Conservation (phyloP, 768 basidiomycete species). For the Strobilomyces confusus region DNA sequence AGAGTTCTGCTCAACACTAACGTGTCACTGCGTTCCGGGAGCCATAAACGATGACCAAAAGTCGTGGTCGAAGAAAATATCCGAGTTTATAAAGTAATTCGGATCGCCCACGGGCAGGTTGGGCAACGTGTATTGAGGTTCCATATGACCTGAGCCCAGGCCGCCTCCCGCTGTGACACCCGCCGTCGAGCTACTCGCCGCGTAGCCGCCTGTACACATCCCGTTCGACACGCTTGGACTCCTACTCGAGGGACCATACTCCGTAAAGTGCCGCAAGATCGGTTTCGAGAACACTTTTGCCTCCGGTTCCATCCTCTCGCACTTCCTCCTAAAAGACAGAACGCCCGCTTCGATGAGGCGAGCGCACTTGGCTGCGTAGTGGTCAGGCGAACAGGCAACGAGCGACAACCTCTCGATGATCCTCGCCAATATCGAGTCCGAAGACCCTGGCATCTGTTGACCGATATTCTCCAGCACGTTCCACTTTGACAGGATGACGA, state of each 20-base stretch:
- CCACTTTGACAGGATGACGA: slow-evolving; percentile 42
- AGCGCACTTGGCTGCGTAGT: slow-evolving; percentile 40
- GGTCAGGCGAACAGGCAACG: slow-evolving; percentile 37
- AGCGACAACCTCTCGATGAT: slow-evolving; percentile 33
- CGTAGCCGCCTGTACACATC: slow-evolving; percentile 11
- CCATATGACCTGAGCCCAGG: slow-evolving; percentile 3
- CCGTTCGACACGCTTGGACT: slow-evolving; percentile 18
- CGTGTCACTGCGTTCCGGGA: slow-evolving; percentile 9
- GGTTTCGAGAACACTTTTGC: slow-evolving; percentile 17
- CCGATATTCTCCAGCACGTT: slow-evolving; percentile 33
- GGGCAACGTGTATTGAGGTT: slow-evolving; percentile 20
- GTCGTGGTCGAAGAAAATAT: slow-evolving; percentile 39
- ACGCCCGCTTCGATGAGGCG: slow-evolving; percentile 36
- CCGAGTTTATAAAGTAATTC: slow-evolving; percentile 32
- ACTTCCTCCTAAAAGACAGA: slow-evolving; percentile 28
- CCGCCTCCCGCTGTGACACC: background rate
- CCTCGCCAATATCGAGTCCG: slow-evolving; percentile 34
- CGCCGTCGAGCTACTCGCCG: slow-evolving; percentile 3
- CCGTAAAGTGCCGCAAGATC: slow-evolving; percentile 21
- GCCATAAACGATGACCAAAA: slow-evolving; percentile 43
- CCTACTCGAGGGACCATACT: slow-evolving; percentile 18
- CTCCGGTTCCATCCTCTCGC: slow-evolving; percentile 22
- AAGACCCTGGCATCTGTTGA: slow-evolving; percentile 35
- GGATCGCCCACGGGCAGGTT: slow-evolving; percentile 25
- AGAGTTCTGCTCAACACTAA: background rate